These are phyloP conservation scores for Flaveria bidentis DNA, from an alignment of 129 eudicot species.

Conservation along the genomic window DNA sequence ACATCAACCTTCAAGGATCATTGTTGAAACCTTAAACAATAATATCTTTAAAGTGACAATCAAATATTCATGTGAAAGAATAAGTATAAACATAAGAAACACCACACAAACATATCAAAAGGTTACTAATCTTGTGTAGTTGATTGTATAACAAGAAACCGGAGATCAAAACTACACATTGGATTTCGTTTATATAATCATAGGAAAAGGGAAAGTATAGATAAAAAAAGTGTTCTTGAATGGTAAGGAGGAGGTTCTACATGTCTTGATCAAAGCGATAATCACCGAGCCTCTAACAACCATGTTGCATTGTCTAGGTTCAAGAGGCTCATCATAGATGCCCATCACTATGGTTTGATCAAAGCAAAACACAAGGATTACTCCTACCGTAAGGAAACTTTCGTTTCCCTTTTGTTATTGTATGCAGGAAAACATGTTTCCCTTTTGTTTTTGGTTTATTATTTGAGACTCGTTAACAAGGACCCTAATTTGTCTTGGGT, in stretches of 20 bases:
- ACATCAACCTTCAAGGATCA: too few species aligned
- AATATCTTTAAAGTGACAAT: too few species aligned
- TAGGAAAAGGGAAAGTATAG: constrained; percentile 1
- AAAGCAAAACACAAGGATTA: too few species aligned
- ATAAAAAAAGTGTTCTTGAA: constrained; percentile 17
- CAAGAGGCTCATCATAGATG: constrained; percentile 28
- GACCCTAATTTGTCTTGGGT: too few species aligned
- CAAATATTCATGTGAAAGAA: too few species aligned
- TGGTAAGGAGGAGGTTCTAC: constrained; percentile 28
- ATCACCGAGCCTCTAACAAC: constrained; percentile 80
- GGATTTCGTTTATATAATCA: constrained; percentile 25
- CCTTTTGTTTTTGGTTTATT: too few species aligned
- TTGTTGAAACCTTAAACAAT: too few species aligned
- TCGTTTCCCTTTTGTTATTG: too few species aligned
- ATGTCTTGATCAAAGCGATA: constrained; percentile 72
- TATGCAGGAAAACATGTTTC: too few species aligned
- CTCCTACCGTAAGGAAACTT: too few species aligned
- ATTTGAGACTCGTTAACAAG: too few species aligned
- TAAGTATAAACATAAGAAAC: neutral
- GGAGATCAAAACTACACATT: constrained; percentile 34
- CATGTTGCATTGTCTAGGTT: constrained; percentile 89
- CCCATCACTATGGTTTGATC: too few species aligned
- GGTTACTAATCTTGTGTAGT: constrained; percentile 23
- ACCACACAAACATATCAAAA: neutral
- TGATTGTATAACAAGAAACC: constrained; percentile 8